Conservation (phyloP, 202 grass and related monocot species). For the Bolboschoenoplectus hybrid region DNA sequence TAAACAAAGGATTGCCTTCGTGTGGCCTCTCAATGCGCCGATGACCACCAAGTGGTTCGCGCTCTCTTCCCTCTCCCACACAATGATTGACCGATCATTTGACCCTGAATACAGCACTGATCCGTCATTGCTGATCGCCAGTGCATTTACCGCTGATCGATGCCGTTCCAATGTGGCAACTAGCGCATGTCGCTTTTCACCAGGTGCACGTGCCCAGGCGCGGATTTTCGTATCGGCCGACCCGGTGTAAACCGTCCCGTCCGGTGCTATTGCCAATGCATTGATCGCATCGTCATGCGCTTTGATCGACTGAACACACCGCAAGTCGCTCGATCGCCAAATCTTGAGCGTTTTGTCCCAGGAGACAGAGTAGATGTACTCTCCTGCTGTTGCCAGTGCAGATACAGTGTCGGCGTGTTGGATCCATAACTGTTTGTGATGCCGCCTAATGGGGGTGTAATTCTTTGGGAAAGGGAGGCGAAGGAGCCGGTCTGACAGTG, state of each 20-base stretch:
- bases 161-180: slow-evolving; percentile 63
- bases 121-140: slow-evolving; percentile 54
- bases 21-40: slow-evolving; percentile 65
- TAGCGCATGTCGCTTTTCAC: slow-evolving; percentile 43
- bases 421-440: slow-evolving; percentile 72
- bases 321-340: slow-evolving; percentile 64
- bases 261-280: slow-evolving; percentile 60
- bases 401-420: slow-evolving; percentile 71
- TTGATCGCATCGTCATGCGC: slow-evolving; percentile 93
- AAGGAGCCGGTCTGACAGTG: slow-evolving; percentile 58
- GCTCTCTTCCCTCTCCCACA: slow-evolving; percentile 93
- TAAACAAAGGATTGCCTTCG: slow-evolving; percentile 71
- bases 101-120: slow-evolving; percentile 63
- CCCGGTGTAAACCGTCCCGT: slow-evolving; percentile 74
- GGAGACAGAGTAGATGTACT: slow-evolving; percentile 87
- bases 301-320: slow-evolving; percentile 70
- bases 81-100: slow-evolving; percentile 70
- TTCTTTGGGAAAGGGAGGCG: slow-evolving; percentile 70
- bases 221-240: slow-evolving; percentile 74
- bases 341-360: slow-evolving; percentile 95
- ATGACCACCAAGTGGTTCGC: slow-evolving; percentile 57
- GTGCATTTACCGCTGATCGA: slow-evolving; percentile 78
- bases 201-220: slow-evolving; percentile 49
- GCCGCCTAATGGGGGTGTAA: slow-evolving; percentile 57
- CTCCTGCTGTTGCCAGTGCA: slow-evolving; percentile 48